Percentiles rank a stretch among this genome's conserved stretches.
Evolutionary conservation across 2,329 filamentous ascomycete species (phyloP).

Genomic region (Penicillium sp.): DNA sequence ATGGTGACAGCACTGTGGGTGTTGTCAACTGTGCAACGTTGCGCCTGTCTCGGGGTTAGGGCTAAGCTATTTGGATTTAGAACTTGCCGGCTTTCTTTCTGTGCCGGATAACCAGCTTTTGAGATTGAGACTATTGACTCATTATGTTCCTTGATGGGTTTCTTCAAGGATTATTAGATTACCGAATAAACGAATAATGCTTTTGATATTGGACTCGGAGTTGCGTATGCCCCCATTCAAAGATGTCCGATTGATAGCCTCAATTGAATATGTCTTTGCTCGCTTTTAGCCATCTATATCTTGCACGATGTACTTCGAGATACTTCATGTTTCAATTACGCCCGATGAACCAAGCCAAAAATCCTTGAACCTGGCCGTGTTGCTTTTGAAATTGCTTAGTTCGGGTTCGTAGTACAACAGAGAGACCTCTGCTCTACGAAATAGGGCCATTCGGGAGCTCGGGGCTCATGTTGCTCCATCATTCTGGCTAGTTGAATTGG

Average conservation of each 20-base stretch:
- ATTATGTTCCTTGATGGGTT: background rate
- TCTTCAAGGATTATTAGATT: background rate
- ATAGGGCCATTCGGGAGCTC: background rate
- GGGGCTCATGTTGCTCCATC: background rate
- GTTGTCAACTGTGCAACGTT: slow-evolving; percentile 5
- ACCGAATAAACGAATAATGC: too few relatives aligned
- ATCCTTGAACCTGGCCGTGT: background rate
- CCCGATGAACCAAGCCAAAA: background rate
- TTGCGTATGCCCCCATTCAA: background rate
- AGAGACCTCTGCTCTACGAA: background rate
- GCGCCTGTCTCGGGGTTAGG: background rate
- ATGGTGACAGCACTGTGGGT: background rate
- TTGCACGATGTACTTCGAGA: background rate
- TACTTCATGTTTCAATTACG: background rate
- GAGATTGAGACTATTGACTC: background rate
- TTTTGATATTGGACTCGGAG: background rate
- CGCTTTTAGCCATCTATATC: too few relatives aligned
- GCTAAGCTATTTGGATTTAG: slow-evolving; percentile 13
- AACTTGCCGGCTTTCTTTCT: slow-evolving; percentile 6
- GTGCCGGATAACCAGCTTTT: background rate
- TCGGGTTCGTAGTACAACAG: background rate
- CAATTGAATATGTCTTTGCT: background rate
- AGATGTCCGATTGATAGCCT: background rate
- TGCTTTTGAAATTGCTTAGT: slow-evolving; percentile 2
- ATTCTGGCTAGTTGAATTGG: background rate